Percentiles rank a stretch among this genome's conserved stretches.
Conservation (phyloP, 345 rosid genomes). For the Eucalyptus rudis region DNA sequence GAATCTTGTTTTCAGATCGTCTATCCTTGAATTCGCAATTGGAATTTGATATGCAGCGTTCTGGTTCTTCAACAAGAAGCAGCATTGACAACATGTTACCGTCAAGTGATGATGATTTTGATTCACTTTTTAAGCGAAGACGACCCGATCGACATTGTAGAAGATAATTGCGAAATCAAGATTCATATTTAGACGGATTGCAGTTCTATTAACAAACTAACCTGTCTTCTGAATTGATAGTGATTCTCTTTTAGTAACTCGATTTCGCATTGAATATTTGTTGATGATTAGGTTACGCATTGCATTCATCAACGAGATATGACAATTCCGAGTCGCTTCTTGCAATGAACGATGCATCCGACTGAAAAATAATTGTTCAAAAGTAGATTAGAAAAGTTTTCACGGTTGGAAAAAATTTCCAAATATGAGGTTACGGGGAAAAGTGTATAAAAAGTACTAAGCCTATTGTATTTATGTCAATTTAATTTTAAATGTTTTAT, state of each 20-base stretch:
- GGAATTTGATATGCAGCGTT: not conserved
- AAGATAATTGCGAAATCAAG: not conserved
- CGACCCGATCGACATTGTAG: too few species aligned
- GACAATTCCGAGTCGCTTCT: not conserved
- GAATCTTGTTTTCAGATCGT: not conserved
- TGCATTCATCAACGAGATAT: not conserved
- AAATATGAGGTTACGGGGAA: fast-evolving
- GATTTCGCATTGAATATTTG: not conserved
- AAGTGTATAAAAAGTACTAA: fast-evolving
- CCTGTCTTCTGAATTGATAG: not conserved
- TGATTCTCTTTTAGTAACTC: fast-evolving
- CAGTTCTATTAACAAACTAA: not conserved
- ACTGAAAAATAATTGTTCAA: not conserved
- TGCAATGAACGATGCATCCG: fast-evolving
- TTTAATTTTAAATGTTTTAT: too few species aligned
- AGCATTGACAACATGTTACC: not conserved
- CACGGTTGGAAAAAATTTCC: fast-evolving
- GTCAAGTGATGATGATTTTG: not conserved
- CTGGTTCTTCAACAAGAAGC: not conserved
- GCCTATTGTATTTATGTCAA: fast-evolving
- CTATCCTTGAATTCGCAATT: not conserved
- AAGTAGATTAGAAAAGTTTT: not conserved
- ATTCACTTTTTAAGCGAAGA: not conserved
- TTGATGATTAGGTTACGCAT: not conserved
- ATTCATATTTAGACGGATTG: not conserved